Evolutionary conservation across 306 rosid genomes (phyloP).

Genomic region (Prunus mume): DNA sequence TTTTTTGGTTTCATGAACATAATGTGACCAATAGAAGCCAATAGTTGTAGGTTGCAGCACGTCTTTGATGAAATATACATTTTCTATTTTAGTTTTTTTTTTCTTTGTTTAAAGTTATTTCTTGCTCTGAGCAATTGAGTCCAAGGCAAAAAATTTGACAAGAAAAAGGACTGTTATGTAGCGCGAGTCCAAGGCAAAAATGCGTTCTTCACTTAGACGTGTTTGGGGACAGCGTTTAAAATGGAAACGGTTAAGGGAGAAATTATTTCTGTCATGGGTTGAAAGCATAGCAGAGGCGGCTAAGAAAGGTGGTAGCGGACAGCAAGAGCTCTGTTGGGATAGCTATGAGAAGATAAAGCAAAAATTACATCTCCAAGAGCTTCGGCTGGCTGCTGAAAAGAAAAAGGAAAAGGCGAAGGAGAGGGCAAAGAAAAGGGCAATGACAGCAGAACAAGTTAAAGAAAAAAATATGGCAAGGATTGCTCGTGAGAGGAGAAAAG

Average conservation of each 20-base stretch:
- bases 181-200: slow-evolving; percentile 67
- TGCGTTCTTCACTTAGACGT: slow-evolving; percentile 51
- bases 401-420: slow-evolving; percentile 49
- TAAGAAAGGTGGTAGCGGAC: slow-evolving; percentile 56
- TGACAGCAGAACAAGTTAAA: slow-evolving; percentile 44
- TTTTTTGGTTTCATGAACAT: not conserved
- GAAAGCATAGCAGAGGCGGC: slow-evolving; percentile 67
- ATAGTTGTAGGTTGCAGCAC: not conserved
- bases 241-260: slow-evolving; percentile 41
- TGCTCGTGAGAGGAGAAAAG: slow-evolving; percentile 25
- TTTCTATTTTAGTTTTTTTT: not conserved
- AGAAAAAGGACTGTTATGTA: slow-evolving; percentile 27
- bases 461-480: slow-evolving; percentile 39
- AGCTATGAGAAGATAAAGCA: slow-evolving; percentile 59
- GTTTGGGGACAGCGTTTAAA: slow-evolving; percentile 66
- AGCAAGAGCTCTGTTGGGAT: slow-evolving; percentile 72
- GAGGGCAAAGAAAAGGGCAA: slow-evolving; percentile 42
- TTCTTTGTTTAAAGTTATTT: no score
- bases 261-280: slow-evolving; percentile 48
- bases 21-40: not conserved
- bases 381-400: slow-evolving; percentile 44
- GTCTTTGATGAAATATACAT: slow-evolving; percentile 1
- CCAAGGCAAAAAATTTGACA: not conserved
- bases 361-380: slow-evolving; percentile 41
- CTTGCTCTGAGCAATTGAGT: not conserved